Conservation (phyloP, 208 protist species). For the Strigomonas oncopelti region DNA sequence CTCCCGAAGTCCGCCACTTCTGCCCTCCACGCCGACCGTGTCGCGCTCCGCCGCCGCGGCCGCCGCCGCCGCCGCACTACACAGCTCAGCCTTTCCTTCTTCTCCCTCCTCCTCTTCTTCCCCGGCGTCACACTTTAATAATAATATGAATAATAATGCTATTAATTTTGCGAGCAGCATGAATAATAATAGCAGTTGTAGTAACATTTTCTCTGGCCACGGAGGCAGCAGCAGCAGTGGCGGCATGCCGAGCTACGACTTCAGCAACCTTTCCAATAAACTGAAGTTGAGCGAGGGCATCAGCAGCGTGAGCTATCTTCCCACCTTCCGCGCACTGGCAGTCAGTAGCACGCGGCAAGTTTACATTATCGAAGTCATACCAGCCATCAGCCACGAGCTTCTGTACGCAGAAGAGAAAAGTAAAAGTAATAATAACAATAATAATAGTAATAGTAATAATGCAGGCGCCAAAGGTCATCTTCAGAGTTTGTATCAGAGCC, state of each 20-base stretch:
- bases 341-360: slow-evolving; percentile 72
- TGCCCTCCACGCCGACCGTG: not conserved
- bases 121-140: not conserved
- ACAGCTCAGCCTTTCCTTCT: too few species aligned
- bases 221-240: too few species aligned
- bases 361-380: slow-evolving; percentile 64
- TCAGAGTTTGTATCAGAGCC: not conserved
- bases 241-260: not conserved
- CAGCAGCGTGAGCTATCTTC: slow-evolving; percentile 64
- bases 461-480: too few species aligned
- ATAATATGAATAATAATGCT: not conserved
- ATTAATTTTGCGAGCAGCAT: not conserved
- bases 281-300: slow-evolving; percentile 19
- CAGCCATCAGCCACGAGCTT: slow-evolving; percentile 28
- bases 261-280: not conserved
- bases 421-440: not conserved
- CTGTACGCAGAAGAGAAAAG: slow-evolving; percentile 1
- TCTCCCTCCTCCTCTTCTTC: not conserved
- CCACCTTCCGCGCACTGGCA: slow-evolving; percentile 55
- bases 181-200: not conserved
- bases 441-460: slow-evolving; percentile 10
- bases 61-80: not conserved
- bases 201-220: too few species aligned
- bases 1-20: too few species aligned
- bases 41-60: not conserved